These are phyloP conservation scores for Fusarium anthophilum DNA, from an alignment of 2,329 filamentous ascomycete species.

Conservation along the genomic window DNA sequence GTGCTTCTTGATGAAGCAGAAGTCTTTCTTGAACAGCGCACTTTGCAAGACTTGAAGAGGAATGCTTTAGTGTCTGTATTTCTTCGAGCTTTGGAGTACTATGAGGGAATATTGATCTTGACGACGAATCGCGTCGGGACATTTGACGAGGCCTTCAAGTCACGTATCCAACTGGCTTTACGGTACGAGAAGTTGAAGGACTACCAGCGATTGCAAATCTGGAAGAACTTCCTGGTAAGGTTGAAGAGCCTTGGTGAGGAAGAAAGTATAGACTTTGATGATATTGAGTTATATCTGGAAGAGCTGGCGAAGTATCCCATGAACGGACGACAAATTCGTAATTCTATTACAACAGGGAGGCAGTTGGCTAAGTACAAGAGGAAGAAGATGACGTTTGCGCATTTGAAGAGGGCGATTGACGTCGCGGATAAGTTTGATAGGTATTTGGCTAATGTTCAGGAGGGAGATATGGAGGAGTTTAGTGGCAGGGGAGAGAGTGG, in stretches of 20 bases:
- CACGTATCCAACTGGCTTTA: not conserved
- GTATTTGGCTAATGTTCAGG: slow-evolving; percentile 8
- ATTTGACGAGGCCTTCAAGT: slow-evolving; percentile 17
- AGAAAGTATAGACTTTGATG: not conserved
- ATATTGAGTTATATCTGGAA: not conserved
- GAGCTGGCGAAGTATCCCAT: not conserved
- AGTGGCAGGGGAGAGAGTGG: not conserved
- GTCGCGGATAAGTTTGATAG: slow-evolving; percentile 13
- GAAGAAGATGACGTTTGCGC: not conserved
- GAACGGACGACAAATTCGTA: slow-evolving; percentile 18
- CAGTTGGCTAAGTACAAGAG: slow-evolving; percentile 4
- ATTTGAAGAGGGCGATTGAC: slow-evolving; percentile 5
- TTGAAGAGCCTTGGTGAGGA: not conserved
- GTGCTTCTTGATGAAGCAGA: slow-evolving; percentile 14
- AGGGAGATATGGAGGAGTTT: not conserved
- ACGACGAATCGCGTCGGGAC: slow-evolving; percentile 13
- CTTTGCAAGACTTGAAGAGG: not conserved
- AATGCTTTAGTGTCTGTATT: not conserved
- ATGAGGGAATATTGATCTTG: not conserved
- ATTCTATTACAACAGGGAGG: slow-evolving; percentile 7
- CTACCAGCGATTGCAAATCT: not conserved
- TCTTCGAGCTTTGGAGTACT: slow-evolving; percentile 7
- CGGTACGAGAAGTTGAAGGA: slow-evolving; percentile 4
- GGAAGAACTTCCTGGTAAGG: not conserved
- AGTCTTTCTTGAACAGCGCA: slow-evolving; percentile 6